These are phyloP conservation scores for Somion occarium DNA, from an alignment of 1,284 basidiomycete species.

Conservation along the genomic window DNA sequence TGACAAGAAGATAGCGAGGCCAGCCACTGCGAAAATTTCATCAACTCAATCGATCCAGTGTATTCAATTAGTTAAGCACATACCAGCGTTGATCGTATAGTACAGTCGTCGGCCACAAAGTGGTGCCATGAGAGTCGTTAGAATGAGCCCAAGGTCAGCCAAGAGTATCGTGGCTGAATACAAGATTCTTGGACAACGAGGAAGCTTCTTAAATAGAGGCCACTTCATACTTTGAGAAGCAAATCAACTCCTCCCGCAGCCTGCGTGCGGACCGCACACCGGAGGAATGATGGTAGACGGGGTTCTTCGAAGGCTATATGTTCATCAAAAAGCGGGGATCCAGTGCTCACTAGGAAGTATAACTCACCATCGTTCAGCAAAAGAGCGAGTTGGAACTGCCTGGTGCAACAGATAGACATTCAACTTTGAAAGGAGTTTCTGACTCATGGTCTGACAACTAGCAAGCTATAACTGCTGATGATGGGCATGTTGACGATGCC, in stretches of 20 bases:
- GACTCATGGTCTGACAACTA: no score
- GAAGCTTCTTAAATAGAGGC: not conserved
- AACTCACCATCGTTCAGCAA: no score
- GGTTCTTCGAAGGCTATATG: not conserved
- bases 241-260: not conserved
- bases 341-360: no score
- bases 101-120: constrained; percentile 24
- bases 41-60: not conserved
- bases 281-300: not conserved
- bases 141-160: not conserved
- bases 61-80: not conserved
- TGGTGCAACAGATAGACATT: no score
- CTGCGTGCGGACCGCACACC: not conserved
- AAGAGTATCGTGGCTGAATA: not conserved
- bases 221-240: not conserved
- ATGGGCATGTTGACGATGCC: no score
- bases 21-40: constrained; percentile 33
- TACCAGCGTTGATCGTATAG: constrained; percentile 26
- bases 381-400: no score
- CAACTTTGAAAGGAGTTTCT: no score
- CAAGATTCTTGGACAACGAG: not conserved
- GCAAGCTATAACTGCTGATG: no score
- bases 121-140: constrained; percentile 14
- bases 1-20: constrained; percentile 45
- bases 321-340: not conserved